Evolutionary conservation across 2,329 filamentous ascomycete species (phyloP).

Genomic region (Monosporascus sp.): DNA sequence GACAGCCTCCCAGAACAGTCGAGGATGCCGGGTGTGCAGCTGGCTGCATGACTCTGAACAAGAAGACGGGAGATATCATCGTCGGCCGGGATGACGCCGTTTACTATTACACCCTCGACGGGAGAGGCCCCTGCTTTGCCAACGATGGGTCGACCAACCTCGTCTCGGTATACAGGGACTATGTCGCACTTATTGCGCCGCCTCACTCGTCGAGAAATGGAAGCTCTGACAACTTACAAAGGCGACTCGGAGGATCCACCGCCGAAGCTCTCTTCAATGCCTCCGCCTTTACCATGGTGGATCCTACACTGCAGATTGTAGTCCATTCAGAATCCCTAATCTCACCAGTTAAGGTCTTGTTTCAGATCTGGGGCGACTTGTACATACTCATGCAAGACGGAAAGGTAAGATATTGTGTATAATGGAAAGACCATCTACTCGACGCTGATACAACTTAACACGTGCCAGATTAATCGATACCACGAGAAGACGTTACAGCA

Average conservation of each 20-base stretch:
- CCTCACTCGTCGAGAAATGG: slow-evolving; percentile 49
- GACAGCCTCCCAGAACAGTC: slow-evolving; percentile 78
- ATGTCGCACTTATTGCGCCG: slow-evolving; percentile 81
- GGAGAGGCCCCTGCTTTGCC: slow-evolving; percentile 79
- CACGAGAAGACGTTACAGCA: slow-evolving; percentile 88
- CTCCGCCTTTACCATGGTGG: slow-evolving; percentile 84
- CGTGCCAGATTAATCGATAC: slow-evolving; percentile 68
- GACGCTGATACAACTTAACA: slow-evolving; percentile 14
- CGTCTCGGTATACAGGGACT: slow-evolving; percentile 74
- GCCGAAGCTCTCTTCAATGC: slow-evolving; percentile 79
- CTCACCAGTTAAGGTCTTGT: slow-evolving; percentile 72
- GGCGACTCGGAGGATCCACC: slow-evolving; percentile 67
- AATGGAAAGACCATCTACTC: too few relatives aligned
- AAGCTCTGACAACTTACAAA: slow-evolving; percentile 55
- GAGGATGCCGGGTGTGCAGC: slow-evolving; percentile 87
- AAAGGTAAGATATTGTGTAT: slow-evolving; percentile 54
- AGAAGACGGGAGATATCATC: slow-evolving; percentile 73
- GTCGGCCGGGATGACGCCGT: slow-evolving; percentile 94
- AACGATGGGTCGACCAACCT: slow-evolving; percentile 88
- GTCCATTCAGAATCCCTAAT: slow-evolving; percentile 83
- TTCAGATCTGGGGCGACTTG: slow-evolving; percentile 85
- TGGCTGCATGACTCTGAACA: slow-evolving; percentile 91
- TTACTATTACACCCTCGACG: slow-evolving; percentile 84
- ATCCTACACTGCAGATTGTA: slow-evolving; percentile 84
- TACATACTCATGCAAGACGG: slow-evolving; percentile 89